Base-by-base conservation (phyloP, 805 yeast genomes). In the Tetrapisispora nanseiensis region DNA sequence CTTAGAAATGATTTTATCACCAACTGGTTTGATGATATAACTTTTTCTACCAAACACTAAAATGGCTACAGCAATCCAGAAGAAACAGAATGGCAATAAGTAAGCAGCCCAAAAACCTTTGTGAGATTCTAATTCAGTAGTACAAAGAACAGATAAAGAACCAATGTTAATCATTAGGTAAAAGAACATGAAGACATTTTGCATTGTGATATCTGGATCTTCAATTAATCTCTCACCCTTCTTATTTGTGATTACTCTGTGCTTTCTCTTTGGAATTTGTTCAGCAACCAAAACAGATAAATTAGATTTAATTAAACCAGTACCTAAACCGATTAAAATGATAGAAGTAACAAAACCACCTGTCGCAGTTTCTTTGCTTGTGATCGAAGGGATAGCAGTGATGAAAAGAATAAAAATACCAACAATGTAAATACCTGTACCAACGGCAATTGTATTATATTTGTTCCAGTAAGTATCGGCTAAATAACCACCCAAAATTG, bases 301-400 rank as follows among this genome's bases (percentile, higher is more conserved):
- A 53, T 83, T 82, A 32, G 87, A 71, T 60, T 84, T 84, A 57
- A 84, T 84, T 51, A 86, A 81, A 55, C 92, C 92, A 26, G 92
- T 80, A 32, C 86, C 90, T 31, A 81, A 51, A 51, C 90, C 90
- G 52, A 84, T 75, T 41, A 77, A 57, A 45, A 67, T 46, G 39
- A 67, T 62, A 22, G 68, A 47, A 15, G 58, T 55, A 42, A 66
- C 55, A 16, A 77, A 75, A 33, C 90, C 89, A 48, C 79, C 86
- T 42, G 77, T 59, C 24, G 84, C 76, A 23, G 77, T 73, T 19
- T 67, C 66, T 21, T 61, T 59, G 29, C 74, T 66, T 33, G 80
- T 69, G 15, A 72, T 66, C 20, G 61, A 43, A 21, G 87, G 89
- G 41, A 82, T 62, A 7, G 89, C 78, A 24, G 92, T 82, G 45